phyloP scores from a whole-genome alignment of 2,329 filamentous ascomycete genomes.

The Aspergillus sp. region DNA sequence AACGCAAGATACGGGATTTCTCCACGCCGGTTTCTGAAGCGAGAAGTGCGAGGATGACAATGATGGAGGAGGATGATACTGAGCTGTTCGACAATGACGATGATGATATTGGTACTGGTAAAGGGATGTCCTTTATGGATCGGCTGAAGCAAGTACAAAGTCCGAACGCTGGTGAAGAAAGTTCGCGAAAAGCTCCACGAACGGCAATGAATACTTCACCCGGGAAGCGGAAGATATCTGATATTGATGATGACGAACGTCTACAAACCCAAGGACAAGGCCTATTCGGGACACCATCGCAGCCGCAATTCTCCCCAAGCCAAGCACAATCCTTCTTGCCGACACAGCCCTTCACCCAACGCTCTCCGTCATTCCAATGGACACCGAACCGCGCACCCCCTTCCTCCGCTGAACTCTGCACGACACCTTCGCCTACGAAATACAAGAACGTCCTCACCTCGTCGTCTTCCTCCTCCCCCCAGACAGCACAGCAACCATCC shows the following conservation, averaged over 20 bases:
- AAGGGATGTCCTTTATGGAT: slow-evolving; percentile 16
- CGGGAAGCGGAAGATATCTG: slow-evolving; percentile 29
- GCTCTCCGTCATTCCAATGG: neutral
- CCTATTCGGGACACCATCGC: neutral
- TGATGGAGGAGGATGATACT: slow-evolving; percentile 29
- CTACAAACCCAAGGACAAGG: neutral
- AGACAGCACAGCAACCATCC: neutral
- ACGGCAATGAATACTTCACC: slow-evolving; percentile 27
- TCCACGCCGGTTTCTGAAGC: slow-evolving; percentile 6
- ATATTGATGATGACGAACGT: slow-evolving; percentile 10
- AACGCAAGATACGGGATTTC: slow-evolving; percentile 8
- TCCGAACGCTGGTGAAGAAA: slow-evolving; percentile 13
- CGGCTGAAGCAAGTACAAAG: slow-evolving; percentile 13
- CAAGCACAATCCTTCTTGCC: too few species aligned
- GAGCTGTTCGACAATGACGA: slow-evolving; percentile 29
- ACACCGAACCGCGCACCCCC: neutral
- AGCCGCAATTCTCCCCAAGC: neutral
- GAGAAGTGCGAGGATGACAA: slow-evolving; percentile 22
- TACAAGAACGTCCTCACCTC: neutral
- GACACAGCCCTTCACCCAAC: too few species aligned
- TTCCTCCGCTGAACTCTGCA: neutral
- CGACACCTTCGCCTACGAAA: neutral
- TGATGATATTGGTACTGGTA: slow-evolving; percentile 27
- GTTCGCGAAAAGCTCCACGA: slow-evolving; percentile 32
- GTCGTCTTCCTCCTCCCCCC: neutral